Evolutionary conservation across 2,329 filamentous ascomycete genomes (phyloP).

Genomic region (Seiridium cupressi): DNA sequence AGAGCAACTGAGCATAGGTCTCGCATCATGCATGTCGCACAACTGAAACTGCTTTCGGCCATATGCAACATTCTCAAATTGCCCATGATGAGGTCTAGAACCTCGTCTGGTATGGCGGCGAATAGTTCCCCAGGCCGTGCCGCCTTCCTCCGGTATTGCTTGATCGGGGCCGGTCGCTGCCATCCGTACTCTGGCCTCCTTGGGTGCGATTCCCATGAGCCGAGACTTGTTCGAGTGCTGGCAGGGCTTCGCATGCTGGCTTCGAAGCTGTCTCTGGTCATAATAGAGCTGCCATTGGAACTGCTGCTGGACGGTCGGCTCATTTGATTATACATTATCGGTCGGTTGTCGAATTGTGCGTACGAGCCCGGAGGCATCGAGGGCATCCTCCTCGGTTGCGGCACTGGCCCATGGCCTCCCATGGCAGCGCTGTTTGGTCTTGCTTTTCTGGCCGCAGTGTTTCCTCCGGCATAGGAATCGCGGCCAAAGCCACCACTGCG

Average conservation of each 20-base stretch:
- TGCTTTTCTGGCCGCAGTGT: constrained; percentile 9
- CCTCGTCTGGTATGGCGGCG: constrained; percentile 55
- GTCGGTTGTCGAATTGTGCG: constrained; percentile 26
- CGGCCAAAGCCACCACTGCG: constrained; percentile 13
- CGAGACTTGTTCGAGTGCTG: constrained; percentile 38
- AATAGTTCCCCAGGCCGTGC: constrained; percentile 49
- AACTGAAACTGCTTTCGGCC: constrained; percentile 45
- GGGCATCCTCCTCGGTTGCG: background rate
- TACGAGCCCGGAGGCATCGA: constrained; percentile 21
- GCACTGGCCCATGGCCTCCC: constrained; percentile 12
- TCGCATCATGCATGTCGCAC: constrained; percentile 65
- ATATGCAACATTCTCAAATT: constrained; percentile 53
- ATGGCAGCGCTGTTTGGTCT: constrained; percentile 16
- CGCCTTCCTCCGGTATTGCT: constrained; percentile 30
- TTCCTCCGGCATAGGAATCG: constrained; percentile 15
- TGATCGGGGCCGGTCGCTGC: constrained; percentile 32
- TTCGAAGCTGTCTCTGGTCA: constrained; percentile 26
- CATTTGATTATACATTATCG: constrained; percentile 17
- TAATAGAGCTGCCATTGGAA: constrained; percentile 21
- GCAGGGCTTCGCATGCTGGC: constrained; percentile 25
- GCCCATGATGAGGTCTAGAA: constrained; percentile 54
- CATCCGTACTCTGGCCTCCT: constrained; percentile 26
- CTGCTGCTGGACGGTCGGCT: constrained; percentile 20
- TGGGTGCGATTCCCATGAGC: constrained; percentile 34
- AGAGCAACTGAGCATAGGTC: constrained; percentile 53